A percentile compares a stretch with the other conserved stretches of the same genome.
Evolutionary conservation across 805 yeast species (phyloP).

Genomic region (Yarrowia deformans): DNA sequence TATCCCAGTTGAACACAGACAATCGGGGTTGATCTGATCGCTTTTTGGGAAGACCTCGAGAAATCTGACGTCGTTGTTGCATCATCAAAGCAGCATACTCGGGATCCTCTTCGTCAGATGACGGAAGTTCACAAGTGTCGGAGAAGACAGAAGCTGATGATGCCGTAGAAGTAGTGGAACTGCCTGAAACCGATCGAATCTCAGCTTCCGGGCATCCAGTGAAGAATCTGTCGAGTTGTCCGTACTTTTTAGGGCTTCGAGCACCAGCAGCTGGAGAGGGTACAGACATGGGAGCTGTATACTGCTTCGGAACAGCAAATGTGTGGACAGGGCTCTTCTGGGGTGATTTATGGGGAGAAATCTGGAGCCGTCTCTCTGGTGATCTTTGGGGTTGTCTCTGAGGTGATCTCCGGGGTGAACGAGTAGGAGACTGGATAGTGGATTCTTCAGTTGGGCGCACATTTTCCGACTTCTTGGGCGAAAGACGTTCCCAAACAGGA

Average conservation of each 20-base stretch:
- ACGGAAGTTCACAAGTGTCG: constrained; percentile 18
- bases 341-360: not conserved
- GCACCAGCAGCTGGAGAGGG: not conserved
- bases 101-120: constrained; percentile 18
- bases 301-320: not conserved
- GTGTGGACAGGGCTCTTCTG: not conserved
- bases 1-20: constrained; percentile 47
- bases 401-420: not conserved
- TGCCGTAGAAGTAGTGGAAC: not conserved
- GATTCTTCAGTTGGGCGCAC: not conserved
- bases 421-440: not conserved
- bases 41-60: constrained; percentile 8
- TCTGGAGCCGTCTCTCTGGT: not conserved
- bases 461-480: not conserved
- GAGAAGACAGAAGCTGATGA: constrained; percentile 3
- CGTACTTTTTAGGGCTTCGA: constrained; percentile 17
- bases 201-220: not conserved
- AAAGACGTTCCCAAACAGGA: constrained; percentile 24
- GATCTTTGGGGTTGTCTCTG: not conserved
- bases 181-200: constrained; percentile 13
- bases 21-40: constrained; percentile 39
- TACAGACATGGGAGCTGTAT: not conserved
- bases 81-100: constrained; percentile 39
- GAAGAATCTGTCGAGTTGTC: constrained; percentile 14
- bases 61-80: constrained; percentile 35